Conservation (phyloP, 352 stramenopile genomes). For the Globisporangium sylvaticum region DNA sequence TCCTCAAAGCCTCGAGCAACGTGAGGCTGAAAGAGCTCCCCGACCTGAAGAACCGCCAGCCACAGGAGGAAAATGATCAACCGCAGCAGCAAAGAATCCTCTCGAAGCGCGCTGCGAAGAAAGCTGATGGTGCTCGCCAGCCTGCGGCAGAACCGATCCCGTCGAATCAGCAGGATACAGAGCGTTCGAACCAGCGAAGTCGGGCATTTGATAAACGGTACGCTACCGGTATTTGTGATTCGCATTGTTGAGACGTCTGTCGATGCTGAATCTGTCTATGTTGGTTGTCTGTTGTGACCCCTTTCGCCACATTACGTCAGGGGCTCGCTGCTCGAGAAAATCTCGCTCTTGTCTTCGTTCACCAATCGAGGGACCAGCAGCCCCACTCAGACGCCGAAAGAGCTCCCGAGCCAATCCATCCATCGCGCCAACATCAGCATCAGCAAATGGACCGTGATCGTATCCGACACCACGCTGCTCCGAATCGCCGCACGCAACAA, state of each 20-base stretch:
- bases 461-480: slow-evolving; percentile 55
- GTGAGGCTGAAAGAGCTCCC: slow-evolving; percentile 25
- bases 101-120: not conserved
- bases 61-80: slow-evolving; percentile 6
- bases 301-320: not conserved
- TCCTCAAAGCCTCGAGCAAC: slow-evolving; percentile 10
- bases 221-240: not conserved
- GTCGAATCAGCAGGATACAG: slow-evolving; percentile 34
- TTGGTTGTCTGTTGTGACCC: not conserved
- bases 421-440: slow-evolving; percentile 48
- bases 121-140: not conserved
- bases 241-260: not conserved
- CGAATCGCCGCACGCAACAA: slow-evolving; percentile 63
- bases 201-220: not conserved
- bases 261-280: not conserved
- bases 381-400: slow-evolving; percentile 13
- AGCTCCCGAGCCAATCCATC: slow-evolving; percentile 65
- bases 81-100: not conserved
- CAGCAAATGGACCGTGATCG: slow-evolving; percentile 64
- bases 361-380: not conserved
- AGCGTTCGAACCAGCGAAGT: not conserved
- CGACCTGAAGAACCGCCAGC: slow-evolving; percentile 4
- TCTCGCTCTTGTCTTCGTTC: slow-evolving; percentile 13
- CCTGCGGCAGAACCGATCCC: not conserved
- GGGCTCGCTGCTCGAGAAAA: slow-evolving; percentile 10